Conservation (phyloP, 2,329 filamentous ascomycete genomes). For the Lasiodiplodia theobromae region DNA sequence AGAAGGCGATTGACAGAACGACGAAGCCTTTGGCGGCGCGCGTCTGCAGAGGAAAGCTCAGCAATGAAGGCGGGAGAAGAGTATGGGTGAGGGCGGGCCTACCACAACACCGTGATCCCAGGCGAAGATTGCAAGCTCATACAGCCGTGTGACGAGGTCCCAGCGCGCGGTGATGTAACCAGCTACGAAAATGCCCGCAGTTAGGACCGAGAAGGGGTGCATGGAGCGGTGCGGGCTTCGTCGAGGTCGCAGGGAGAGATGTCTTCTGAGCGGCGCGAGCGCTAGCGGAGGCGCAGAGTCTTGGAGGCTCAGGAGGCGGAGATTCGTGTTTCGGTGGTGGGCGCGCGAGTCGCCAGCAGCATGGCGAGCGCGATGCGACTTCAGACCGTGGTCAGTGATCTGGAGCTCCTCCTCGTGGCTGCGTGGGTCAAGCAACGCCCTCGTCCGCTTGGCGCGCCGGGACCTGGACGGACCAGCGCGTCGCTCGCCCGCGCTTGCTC, state of each 20-base stretch:
- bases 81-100: slow-evolving; percentile 47
- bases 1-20: slow-evolving; percentile 82
- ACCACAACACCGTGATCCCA: slow-evolving; percentile 99
- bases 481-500: slow-evolving; percentile 6
- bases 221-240: slow-evolving; percentile 61
- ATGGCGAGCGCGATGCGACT: slow-evolving; percentile 29
- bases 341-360: slow-evolving; percentile 25
- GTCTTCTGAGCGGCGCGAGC: slow-evolving; percentile 12
- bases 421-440: neutral
- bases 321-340: neutral
- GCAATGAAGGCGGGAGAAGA: neutral
- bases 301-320: slow-evolving; percentile 9
- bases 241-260: slow-evolving; percentile 8
- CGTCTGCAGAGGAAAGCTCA: slow-evolving; percentile 60
- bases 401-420: slow-evolving; percentile 20
- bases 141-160: slow-evolving; percentile 95
- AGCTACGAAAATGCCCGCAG: slow-evolving; percentile 97
- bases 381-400: slow-evolving; percentile 18
- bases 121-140: slow-evolving; percentile 96
- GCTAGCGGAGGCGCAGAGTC: slow-evolving; percentile 22
- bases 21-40: slow-evolving; percentile 86
- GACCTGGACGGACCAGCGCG: neutral
- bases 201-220: slow-evolving; percentile 97
- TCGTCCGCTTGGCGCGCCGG: slow-evolving; percentile 22
- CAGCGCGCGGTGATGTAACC: slow-evolving; percentile 99